phyloP scores from a whole-genome alignment of 2,329 filamentous ascomycete species.

The Clathrospora elynae region DNA sequence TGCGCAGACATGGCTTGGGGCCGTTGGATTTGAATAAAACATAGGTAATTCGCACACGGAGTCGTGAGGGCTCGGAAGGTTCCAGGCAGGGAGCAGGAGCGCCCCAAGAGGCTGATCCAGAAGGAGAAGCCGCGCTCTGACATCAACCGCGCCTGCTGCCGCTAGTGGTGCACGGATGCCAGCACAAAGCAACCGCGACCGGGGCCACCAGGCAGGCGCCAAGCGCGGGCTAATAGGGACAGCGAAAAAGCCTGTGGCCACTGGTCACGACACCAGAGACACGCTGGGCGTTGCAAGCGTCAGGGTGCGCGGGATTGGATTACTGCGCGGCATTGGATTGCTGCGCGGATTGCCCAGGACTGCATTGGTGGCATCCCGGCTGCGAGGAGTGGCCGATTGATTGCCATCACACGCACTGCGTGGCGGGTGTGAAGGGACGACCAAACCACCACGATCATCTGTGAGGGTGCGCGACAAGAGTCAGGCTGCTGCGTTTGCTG shows the following conservation, averaged over 20 bases:
- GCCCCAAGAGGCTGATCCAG: constrained; percentile 49
- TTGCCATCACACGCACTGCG: too few species aligned
- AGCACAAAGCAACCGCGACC: constrained; percentile 29
- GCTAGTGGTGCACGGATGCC: constrained; percentile 26
- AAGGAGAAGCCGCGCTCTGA: constrained; percentile 46
- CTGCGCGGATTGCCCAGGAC: too few species aligned
- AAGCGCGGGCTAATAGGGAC: constrained; percentile 10
- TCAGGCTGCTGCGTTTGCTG: constrained; percentile 2
- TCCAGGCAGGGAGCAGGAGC: constrained; percentile 42
- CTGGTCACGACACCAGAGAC: constrained; percentile 2
- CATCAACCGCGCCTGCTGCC: constrained; percentile 43
- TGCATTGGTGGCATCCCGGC: too few species aligned
- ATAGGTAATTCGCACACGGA: constrained; percentile 48
- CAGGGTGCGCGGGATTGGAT: too few species aligned
- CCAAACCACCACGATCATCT: constrained; percentile 3
- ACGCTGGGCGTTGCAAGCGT: not conserved
- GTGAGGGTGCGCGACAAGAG: not conserved
- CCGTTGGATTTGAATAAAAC: constrained; percentile 47
- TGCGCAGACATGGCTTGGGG: constrained; percentile 46
- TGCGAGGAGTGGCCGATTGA: too few species aligned
- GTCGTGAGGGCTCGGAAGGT: constrained; percentile 45
- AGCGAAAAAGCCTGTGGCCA: not conserved
- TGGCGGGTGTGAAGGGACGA: too few species aligned
- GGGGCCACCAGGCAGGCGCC: constrained; percentile 15
- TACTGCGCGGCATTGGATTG: too few species aligned